Conservation (phyloP, 805 yeast genomes). For the Naumovozyma dairenensis region DNA sequence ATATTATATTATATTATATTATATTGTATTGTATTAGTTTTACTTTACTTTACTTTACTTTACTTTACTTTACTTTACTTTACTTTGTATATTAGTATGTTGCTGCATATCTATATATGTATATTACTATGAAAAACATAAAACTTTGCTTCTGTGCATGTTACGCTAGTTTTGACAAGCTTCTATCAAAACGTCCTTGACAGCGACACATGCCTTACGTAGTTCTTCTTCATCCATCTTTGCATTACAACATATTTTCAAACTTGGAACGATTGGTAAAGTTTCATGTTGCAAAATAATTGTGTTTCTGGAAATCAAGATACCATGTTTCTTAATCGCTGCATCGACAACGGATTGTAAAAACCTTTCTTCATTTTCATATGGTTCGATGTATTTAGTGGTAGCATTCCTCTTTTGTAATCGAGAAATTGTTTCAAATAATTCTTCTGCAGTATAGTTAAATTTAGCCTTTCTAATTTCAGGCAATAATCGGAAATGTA, state of each 20-base stretch:
- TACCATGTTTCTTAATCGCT: constrained; percentile 39
- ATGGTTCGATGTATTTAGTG: constrained; percentile 28
- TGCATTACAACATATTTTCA: constrained; percentile 42
- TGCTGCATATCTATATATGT: no score
- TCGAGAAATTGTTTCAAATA: constrained; percentile 17
- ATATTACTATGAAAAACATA: no score
- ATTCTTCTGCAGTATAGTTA: constrained; percentile 19
- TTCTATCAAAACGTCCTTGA: constrained; percentile 16
- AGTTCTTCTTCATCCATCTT: constrained; percentile 39
- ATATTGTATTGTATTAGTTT: no score
- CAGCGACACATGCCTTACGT: constrained; percentile 32
- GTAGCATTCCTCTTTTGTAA: constrained; percentile 27
- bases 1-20: no score
- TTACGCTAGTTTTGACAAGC: no score
- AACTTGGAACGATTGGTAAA: constrained; percentile 55
- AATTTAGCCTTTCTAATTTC: constrained; percentile 27
- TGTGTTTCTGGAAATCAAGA: constrained; percentile 57
- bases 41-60: no score
- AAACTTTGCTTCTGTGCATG: no score
- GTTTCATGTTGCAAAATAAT: constrained; percentile 63
- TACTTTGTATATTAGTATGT: no score
- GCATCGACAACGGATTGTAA: constrained; percentile 59
- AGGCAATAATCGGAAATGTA: constrained; percentile 53
- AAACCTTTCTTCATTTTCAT: constrained; percentile 44
- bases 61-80: no score